Percentiles rank a stretch among this genome's conserved stretches.
Conservation (phyloP, 768 basidiomycete genomes). For the Nidularia sp. region DNA sequence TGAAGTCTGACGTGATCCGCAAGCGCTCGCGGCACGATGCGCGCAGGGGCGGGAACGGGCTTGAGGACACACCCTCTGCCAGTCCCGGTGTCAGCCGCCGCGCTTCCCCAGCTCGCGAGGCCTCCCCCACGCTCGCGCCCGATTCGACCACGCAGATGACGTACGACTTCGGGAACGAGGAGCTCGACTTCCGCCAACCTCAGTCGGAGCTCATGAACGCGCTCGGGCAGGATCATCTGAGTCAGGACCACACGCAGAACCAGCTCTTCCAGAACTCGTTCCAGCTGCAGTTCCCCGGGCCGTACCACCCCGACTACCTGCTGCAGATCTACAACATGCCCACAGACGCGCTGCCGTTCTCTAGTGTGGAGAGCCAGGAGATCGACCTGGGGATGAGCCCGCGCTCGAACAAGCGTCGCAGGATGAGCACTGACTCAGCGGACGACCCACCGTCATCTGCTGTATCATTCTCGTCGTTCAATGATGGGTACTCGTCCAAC, state of each 20-base stretch:
- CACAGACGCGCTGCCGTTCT: slow-evolving; percentile 52
- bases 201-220: slow-evolving; percentile 53
- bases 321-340: slow-evolving; percentile 44
- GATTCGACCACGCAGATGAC: slow-evolving; percentile 63
- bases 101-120: slow-evolving; percentile 59
- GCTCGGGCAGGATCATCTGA: slow-evolving; percentile 25
- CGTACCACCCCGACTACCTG: slow-evolving; percentile 72
- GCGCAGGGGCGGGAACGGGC: slow-evolving; percentile 47
- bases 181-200: slow-evolving; percentile 30
- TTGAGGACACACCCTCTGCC: slow-evolving; percentile 69
- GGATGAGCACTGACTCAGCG: slow-evolving; percentile 62
- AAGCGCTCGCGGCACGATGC: slow-evolving; percentile 84
- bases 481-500: slow-evolving; percentile 56
- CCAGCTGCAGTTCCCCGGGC: slow-evolving; percentile 56
- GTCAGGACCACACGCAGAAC: slow-evolving; percentile 7
- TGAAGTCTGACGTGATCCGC: slow-evolving; percentile 89
- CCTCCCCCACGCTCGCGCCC: slow-evolving; percentile 64
- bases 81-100: slow-evolving; percentile 74
- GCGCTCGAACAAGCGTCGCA: slow-evolving; percentile 60
- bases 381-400: slow-evolving; percentile 37
- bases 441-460: slow-evolving; percentile 59
- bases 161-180: slow-evolving; percentile 43
- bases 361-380: slow-evolving; percentile 42
- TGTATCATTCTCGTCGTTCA: slow-evolving; percentile 57
- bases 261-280: slow-evolving; percentile 26